A percentile compares a stretch with the other conserved stretches of the same genome.
These are phyloP conservation scores for Amphibolis antarctica DNA, from an alignment of 106 monocot genomes.

Conservation along the genomic window DNA sequence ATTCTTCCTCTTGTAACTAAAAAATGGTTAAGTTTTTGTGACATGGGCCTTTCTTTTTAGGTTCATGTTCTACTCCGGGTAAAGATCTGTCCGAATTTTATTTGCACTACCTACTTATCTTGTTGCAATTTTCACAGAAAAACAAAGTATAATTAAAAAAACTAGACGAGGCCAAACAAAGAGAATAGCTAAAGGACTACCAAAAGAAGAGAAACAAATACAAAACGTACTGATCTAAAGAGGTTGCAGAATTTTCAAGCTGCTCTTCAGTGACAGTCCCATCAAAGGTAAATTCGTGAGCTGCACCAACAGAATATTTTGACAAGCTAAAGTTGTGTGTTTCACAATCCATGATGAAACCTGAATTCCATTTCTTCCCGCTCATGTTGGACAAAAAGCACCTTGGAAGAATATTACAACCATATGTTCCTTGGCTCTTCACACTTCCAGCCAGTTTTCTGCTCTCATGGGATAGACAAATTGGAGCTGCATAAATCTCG, in stretches of 20 bases:
- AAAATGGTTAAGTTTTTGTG: too few relatives aligned
- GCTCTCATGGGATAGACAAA: constrained; percentile 11
- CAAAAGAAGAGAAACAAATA: neutral
- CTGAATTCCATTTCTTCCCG: constrained; percentile 23
- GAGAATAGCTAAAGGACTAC: too few relatives aligned
- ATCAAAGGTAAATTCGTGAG: constrained; percentile 44
- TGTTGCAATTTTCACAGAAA: too few relatives aligned
- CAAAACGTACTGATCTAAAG: constrained; percentile 49
- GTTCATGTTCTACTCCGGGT: neutral
- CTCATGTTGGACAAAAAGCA: constrained; percentile 33
- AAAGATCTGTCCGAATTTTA: neutral
- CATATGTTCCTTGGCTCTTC: constrained; percentile 24
- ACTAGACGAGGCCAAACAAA: too few relatives aligned
- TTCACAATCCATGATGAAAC: constrained; percentile 14
- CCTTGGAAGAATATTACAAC: constrained; percentile 30
- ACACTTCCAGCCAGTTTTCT: constrained; percentile 32
- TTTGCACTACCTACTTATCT: neutral
- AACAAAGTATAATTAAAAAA: too few relatives aligned
- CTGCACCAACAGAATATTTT: constrained; percentile 37
- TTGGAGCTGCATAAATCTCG: constrained; percentile 3
- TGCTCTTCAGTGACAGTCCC: constrained; percentile 32
- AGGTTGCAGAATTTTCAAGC: constrained; percentile 24
- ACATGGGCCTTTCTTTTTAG: too few relatives aligned
- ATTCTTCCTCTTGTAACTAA: too few relatives aligned
- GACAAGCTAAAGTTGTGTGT: constrained; percentile 21